Base-by-base conservation (phyloP, 2,329 filamentous ascomycete species). In the Trichophaea hybrida region DNA sequence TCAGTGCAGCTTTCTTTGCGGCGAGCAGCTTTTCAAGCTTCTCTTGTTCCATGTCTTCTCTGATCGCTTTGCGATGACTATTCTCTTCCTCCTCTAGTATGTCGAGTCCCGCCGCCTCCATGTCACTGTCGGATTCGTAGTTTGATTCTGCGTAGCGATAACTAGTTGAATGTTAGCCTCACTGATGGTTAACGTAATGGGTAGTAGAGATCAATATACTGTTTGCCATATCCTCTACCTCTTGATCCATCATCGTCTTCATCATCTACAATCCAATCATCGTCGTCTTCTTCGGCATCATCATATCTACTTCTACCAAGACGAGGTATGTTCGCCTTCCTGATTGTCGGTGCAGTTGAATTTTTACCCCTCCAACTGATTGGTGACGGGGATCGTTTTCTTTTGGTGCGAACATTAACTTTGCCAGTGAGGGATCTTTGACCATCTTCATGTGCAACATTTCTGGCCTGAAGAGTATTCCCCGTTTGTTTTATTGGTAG, bases 1-100 rank as follows among this genome's bases (percentile, higher is more conserved):
- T 66, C 34, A 54, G 37, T 13, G 65, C 59, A 5, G 60, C 61
- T 46, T 68, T 68, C 35, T 55, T 62, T 1, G 62, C 63, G n/a
- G 64, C 64, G n/a, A 67, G 58, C 33, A 66, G 61, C 46, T 57
- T 65, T 55, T 68, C 66, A 13, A 64, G 57, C 53, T 57, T 68
- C 57, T 67, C 66, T 38, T 68, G 63, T 46, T 63, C 63, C 10
- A 66, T 58, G 50, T 69, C 67, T 54, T 69, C 67, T 52, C 60
- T 55, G 33, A 63, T 57, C 8, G 64, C 67, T 6, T 52, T 58
- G 32, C 58, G 58, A 6, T 59, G 58, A 8, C 65, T 67, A 12
- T 61, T 54, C 3, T 68, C 67, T 48, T 69, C 67, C 55, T 69
- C 67, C 38, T 67, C 66, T 13, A 69, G 52, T 32, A 69, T 63